Percentiles rank a stretch among this genome's conserved stretches.
Conservation (phyloP, 2,329 filamentous ascomycete genomes). For the Dichotomopilus funicola region DNA sequence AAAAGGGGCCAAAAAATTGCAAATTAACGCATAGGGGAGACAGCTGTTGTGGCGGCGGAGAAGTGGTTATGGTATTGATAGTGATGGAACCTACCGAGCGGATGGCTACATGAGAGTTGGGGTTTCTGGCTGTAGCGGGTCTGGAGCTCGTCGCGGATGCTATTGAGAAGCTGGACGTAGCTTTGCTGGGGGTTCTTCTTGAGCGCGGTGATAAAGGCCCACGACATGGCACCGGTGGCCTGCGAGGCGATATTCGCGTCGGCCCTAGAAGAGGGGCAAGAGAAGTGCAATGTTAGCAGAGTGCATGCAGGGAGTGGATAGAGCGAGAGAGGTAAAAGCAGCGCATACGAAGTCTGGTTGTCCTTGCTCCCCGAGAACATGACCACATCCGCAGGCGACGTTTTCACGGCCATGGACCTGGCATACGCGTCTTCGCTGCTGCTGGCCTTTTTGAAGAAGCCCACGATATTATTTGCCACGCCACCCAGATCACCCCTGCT, state of each 20-base stretch:
- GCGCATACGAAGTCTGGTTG: slow-evolving; percentile 79
- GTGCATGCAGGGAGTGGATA: too few species aligned
- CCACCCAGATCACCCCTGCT: slow-evolving; percentile 69
- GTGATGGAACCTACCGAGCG: slow-evolving; percentile 63
- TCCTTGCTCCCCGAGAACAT: slow-evolving; percentile 99
- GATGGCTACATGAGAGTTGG: slow-evolving; percentile 94
- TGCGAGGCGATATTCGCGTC: slow-evolving; percentile 87
- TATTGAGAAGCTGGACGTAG: slow-evolving; percentile 94
- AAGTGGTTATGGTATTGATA: neutral
- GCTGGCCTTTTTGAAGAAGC: slow-evolving; percentile 84
- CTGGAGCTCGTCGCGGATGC: slow-evolving; percentile 84
- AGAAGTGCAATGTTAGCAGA: neutral
- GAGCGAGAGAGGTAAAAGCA: slow-evolving; percentile 20
- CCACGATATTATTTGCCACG: slow-evolving; percentile 72
- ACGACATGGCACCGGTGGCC: slow-evolving; percentile 96
- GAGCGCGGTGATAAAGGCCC: slow-evolving; percentile 87
- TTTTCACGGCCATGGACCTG: slow-evolving; percentile 79
- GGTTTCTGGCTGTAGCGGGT: slow-evolving; percentile 91
- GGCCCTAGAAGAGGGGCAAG: slow-evolving; percentile 47
- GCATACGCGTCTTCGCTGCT: slow-evolving; percentile 75
- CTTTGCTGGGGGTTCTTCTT: slow-evolving; percentile 98
- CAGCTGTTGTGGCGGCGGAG: neutral
- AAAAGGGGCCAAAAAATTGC: too few species aligned
- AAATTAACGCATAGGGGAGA: too few species aligned
- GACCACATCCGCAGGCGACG: slow-evolving; percentile 87